Evolutionary conservation across 495 filamentous ascomycete species (phyloP).

Genomic region (Xylaria scruposa): DNA sequence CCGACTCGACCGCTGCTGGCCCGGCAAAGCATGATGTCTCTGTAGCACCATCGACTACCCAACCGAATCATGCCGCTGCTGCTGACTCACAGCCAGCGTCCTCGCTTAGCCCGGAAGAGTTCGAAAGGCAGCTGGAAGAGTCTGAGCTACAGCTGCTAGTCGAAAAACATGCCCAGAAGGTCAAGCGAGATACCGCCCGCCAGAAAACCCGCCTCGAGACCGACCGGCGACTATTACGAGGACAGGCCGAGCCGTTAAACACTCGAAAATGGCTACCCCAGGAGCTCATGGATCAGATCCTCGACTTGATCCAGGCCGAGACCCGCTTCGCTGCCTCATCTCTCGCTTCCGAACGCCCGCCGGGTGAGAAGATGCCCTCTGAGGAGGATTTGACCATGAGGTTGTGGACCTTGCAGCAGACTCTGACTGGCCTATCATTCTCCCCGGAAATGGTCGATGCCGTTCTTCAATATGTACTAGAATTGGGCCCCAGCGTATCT

Average conservation of each 20-base stretch:
- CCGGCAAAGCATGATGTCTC: constrained; percentile 36
- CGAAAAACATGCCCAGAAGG: constrained; percentile 78
- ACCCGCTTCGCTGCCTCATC: constrained; percentile 55
- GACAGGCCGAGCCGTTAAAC: constrained; percentile 72
- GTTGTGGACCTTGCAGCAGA: constrained; percentile 80
- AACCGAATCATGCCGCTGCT: constrained; percentile 38
- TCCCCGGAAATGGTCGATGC: constrained; percentile 65
- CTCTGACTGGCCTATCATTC: constrained; percentile 68
- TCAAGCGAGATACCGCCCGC: constrained; percentile 68
- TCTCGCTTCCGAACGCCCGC: constrained; percentile 45
- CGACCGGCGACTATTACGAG: constrained; percentile 76
- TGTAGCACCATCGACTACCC: constrained; percentile 44
- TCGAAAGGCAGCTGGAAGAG: constrained; percentile 81
- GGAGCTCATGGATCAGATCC: constrained; percentile 77
- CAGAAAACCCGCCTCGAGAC: constrained; percentile 76
- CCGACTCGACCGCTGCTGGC: neutral
- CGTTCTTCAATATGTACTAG: constrained; percentile 68
- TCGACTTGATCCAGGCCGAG: constrained; percentile 65
- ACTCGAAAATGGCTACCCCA: constrained; percentile 78
- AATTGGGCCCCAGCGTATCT: constrained; percentile 59
- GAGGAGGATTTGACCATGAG: constrained; percentile 78
- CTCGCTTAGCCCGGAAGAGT: constrained; percentile 76
- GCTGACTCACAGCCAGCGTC: constrained; percentile 54
- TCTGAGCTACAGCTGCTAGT: constrained; percentile 82
- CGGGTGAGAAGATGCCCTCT: constrained; percentile 50